A percentile compares a stretch with the other conserved stretches of the same genome.
Conservation (phyloP, 768 basidiomycete species). For the Hypsizygus marmoreus region DNA sequence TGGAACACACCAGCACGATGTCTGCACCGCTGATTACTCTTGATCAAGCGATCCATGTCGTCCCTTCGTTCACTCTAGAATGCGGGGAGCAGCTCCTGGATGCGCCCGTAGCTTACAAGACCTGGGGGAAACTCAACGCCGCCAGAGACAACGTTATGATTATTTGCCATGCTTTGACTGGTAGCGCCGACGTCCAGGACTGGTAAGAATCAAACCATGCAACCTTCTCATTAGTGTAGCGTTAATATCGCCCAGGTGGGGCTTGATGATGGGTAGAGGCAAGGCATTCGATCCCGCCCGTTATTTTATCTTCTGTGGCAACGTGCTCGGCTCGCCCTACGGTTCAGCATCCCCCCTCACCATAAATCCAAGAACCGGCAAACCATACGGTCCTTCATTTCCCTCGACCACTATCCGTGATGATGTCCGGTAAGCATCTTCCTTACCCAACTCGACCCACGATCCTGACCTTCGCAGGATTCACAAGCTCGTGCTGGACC, state of each 20-base stretch:
- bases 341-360: conserved; percentile 91
- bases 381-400: conserved; percentile 88
- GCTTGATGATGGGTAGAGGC: conserved; percentile 86
- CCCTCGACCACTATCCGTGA: conserved; percentile 91
- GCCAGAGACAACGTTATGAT: conserved; percentile 89
- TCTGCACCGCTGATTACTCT: conserved; percentile 22
- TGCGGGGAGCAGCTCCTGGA: conserved; percentile 68
- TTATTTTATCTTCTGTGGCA: conserved; percentile 94
- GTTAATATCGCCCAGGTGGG: conserved; percentile 71
- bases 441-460: background rate
- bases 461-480: conserved; percentile 46
- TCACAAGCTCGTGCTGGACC: conserved; percentile 84
- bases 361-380: conserved; percentile 72
- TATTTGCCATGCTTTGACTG: conserved; percentile 97
- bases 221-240: conserved; percentile 1
- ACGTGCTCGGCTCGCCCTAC: conserved; percentile 93
- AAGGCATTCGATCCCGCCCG: conserved; percentile 87
- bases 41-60: conserved; percentile 46
- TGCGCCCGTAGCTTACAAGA: conserved; percentile 93
- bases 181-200: conserved; percentile 95
- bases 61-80: conserved; percentile 83
- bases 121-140: conserved; percentile 88
- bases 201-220: conserved; percentile 60
- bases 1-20: background rate
- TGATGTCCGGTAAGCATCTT: conserved; percentile 70